Conservation (phyloP, 768 basidiomycete genomes). For the Kwoniella heveanensis region DNA sequence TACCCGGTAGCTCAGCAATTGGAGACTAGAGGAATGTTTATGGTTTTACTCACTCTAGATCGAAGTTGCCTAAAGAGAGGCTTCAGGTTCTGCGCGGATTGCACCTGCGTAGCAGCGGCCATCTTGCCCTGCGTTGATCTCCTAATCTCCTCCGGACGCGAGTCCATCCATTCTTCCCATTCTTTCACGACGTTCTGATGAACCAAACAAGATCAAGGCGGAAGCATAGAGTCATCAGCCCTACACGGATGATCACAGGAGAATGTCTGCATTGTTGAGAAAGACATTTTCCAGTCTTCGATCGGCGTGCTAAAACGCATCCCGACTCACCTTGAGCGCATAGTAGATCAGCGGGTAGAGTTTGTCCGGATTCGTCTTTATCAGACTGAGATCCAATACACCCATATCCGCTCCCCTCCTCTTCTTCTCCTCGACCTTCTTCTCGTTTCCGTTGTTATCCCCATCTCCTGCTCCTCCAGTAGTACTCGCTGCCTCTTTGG, state of each 20-base stretch:
- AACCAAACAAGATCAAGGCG: neutral
- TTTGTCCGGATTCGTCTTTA: constrained; percentile 91
- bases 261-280: too few relatives aligned
- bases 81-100: constrained; percentile 94
- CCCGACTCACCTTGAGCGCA: constrained; percentile 67
- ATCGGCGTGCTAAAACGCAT: too few relatives aligned
- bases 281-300: too few relatives aligned
- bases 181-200: constrained; percentile 75
- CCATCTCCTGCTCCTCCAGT: constrained; percentile 30
- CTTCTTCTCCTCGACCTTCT: constrained; percentile 58
- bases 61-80: constrained; percentile 90
- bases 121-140: constrained; percentile 87
- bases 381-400: constrained; percentile 73
- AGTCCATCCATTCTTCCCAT: constrained; percentile 94
- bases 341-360: constrained; percentile 96
- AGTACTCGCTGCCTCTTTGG: constrained; percentile 7
- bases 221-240: too few relatives aligned
- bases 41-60: constrained; percentile 79
- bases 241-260: too few relatives aligned
- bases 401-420: constrained; percentile 57
- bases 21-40: too few relatives aligned
- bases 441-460: too few relatives aligned
- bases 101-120: constrained; percentile 91
- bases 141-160: constrained; percentile 85
- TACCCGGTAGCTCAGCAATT: too few relatives aligned